Conservation (phyloP, 1,284 basidiomycete species). For the Sanghuangporus baumii region DNA sequence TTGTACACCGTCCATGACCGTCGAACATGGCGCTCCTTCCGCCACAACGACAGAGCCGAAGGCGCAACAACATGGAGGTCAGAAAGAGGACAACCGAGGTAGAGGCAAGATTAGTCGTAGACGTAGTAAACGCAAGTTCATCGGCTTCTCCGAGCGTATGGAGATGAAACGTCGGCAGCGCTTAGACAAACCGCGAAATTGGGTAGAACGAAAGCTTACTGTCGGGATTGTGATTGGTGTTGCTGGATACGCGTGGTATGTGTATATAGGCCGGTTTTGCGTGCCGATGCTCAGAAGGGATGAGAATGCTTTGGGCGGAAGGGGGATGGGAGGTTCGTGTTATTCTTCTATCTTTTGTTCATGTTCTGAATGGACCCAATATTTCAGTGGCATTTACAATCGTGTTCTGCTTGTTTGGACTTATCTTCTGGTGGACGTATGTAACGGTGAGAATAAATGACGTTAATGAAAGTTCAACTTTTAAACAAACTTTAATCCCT, state of each 20-base stretch:
- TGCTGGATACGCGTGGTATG: constrained; percentile 61
- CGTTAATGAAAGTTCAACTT: constrained; percentile 13
- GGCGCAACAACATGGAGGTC: not conserved
- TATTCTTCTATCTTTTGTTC: too few relatives aligned
- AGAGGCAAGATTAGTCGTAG: not conserved
- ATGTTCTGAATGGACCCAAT: not conserved
- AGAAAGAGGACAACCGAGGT: not conserved
- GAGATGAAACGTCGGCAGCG: constrained; percentile 27
- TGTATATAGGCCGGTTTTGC: constrained; percentile 63
- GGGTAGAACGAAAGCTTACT: constrained; percentile 56
- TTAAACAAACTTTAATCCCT: not conserved
- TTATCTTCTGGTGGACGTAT: constrained; percentile 75
- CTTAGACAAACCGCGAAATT: constrained; percentile 46
- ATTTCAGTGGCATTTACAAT: constrained; percentile 51
- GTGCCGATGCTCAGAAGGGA: constrained; percentile 51
- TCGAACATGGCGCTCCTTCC: not conserved
- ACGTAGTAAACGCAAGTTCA: not conserved
- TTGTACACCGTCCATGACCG: not conserved
- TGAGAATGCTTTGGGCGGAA: constrained; percentile 36
- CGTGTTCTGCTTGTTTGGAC: constrained; percentile 51
- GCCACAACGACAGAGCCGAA: not conserved
- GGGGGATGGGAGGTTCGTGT: constrained; percentile 55
- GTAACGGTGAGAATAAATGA: constrained; percentile 41
- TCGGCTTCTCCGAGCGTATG: constrained; percentile 8
- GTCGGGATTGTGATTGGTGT: constrained; percentile 47